Percentiles rank a stretch among this genome's conserved stretches.
phyloP scores from a whole-genome alignment of 2,329 filamentous ascomycete genomes.

The Alternaria consortialis region DNA sequence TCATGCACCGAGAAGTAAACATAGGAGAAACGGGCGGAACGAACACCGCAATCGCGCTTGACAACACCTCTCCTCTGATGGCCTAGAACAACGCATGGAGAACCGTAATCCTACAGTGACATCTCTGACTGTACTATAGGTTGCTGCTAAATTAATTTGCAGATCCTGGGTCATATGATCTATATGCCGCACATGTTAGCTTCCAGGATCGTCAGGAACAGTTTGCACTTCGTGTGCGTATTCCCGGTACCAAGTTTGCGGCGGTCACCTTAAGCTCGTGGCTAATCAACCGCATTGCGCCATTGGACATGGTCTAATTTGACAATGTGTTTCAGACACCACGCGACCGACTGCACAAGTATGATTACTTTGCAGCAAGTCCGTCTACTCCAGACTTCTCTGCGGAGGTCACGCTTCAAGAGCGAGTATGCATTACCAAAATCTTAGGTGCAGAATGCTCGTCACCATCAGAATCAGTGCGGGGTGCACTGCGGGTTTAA shows the following conservation, averaged over 20 bases:
- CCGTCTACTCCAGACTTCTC: background rate
- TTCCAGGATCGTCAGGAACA: background rate
- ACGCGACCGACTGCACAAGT: background rate
- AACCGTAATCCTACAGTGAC: background rate
- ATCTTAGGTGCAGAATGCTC: background rate
- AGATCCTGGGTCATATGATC: slow-evolving; percentile 1
- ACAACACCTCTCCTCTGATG: background rate
- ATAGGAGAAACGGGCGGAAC: slow-evolving; percentile 12
- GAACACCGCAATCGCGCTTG: background rate
- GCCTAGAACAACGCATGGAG: slow-evolving; percentile 1
- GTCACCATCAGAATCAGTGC: background rate
- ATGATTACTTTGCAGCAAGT: background rate
- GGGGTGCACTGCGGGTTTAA: background rate
- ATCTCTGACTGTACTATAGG: slow-evolving; percentile 8
- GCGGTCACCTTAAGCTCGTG: slow-evolving; percentile 15
- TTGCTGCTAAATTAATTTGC: slow-evolving; percentile 5
- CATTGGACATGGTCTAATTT: slow-evolving; percentile 6
- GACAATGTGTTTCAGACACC: slow-evolving; percentile 21
- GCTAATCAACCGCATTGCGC: slow-evolving; percentile 15
- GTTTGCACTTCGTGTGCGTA: background rate
- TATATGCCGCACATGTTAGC: background rate
- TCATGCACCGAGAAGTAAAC: slow-evolving; percentile 6
- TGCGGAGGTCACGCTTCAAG: background rate
- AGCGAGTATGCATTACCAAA: background rate
- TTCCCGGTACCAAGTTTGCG: background rate